Base-by-base conservation (phyloP, 75 land plant species). In the Azolla pinnata region DNA sequence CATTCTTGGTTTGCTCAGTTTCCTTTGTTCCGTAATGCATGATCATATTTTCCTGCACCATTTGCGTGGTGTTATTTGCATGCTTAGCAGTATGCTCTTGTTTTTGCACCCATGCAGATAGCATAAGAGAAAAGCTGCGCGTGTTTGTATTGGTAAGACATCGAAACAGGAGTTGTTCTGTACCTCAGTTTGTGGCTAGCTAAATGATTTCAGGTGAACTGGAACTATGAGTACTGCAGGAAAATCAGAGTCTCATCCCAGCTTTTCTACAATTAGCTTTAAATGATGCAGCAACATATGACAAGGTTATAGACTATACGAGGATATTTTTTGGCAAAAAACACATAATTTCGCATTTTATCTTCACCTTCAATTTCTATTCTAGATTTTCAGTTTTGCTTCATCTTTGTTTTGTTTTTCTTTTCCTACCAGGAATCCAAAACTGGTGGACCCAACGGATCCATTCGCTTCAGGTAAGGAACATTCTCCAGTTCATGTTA, bases 371-470 rank as follows among this genome's bases (percentile, higher is more conserved):
- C 7, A 38, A 38, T 14, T 38, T 38, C 42, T 38, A 14, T 38
- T 38, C 42, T 7, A 7, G 7, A 14, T 38, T 38, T 38, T 7
- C 14, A 14, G 14, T 14, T 38, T 14, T 14, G 7, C 42, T 38
- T 38, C 7, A 38, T 14, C 10, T 38, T 38, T 38, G 42, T 7
- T 38, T 14, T 38, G 42, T 38, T 14, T 35, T 9, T 16, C 28
- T 17, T 61, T 33, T 44, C 23, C 23, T 58, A 71, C 53, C 74
- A 93, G 98, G 77, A 69, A 35, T 76, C 97, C 31, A 95, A 95
- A 63, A 66, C 96, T 49, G 99, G 97, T 16, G 99, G 99, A 26
- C 77, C 99, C 53, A 95, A 95, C 84, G 97, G 97, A 62, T 95
- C 99, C 9, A 75, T 90, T 24, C 75, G 85, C 31, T 76, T 85